Base-by-base conservation (phyloP, 371 early-diverging fungal genomes). In the Batrachochytrium dendrobatidis region DNA sequence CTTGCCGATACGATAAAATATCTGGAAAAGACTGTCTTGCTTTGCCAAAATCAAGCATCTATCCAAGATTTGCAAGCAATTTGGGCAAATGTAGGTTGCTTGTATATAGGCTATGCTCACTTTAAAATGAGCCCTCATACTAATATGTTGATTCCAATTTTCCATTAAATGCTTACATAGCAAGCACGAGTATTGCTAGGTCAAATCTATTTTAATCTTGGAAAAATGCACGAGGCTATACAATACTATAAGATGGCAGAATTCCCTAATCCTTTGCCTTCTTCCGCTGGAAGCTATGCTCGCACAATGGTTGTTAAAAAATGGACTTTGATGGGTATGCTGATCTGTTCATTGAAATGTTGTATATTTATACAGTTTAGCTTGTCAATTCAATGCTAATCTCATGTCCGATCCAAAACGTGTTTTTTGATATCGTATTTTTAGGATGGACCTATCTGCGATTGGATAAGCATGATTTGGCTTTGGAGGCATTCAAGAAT, bases 31-130 rank as follows among this genome's bases (percentile, higher is more conserved):
- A 29, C 49, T 29, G n/a, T 48, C 8, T 6, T 29, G 8, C 25
- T 29, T 48, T 8, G 25, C 7, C n/a, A 6, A 12, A 24, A 6
- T 29, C 7, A 8, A 7, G 8, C 49, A 29, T 8, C 49, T 18
- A 8, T 18, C 8, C 6, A 6, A 12, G 49, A 48, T 18, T 29
- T 24, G 49, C 49, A 12, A 29, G 7, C 8, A 6, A 8, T 48
- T 7, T 48, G 49, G 49, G 49, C 49, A 8, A 48, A 24, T 39
- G 39, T 39, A n/a, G n/a, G n/a, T n/a, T n/a, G n/a, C n/a, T n/a
- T n/a, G n/a, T n/a, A n/a, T n/a, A n/a, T n/a, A n/a, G n/a, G n/a
- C n/a, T n/a, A n/a, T n/a, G n/a, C n/a, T n/a, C n/a, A n/a, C n/a
- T n/a, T n/a, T n/a, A n/a, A n/a, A n/a, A n/a, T n/a, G n/a, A n/a